A percentile compares a stretch with the other conserved stretches of the same genome.
phyloP scores from a whole-genome alignment of 1,284 basidiomycete species.

The Mixia osmundae region DNA sequence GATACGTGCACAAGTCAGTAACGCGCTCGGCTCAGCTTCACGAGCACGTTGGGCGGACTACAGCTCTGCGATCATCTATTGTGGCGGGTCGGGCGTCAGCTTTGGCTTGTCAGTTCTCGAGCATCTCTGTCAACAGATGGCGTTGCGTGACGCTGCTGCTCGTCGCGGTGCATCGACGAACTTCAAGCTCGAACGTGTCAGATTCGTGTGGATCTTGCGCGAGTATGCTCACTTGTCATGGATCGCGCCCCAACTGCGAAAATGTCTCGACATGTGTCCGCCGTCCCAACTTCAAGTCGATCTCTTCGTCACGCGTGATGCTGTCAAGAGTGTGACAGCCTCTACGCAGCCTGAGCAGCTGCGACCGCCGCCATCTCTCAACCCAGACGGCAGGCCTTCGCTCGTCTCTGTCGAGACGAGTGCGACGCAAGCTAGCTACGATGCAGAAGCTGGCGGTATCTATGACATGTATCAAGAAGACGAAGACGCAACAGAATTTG shows the following conservation, averaged over 20 bases:
- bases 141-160: slow-evolving; percentile 31
- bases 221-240: slow-evolving; percentile 69
- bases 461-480: slow-evolving; percentile 1
- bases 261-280: slow-evolving; percentile 40
- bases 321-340: not conserved
- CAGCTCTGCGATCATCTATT: slow-evolving; percentile 42
- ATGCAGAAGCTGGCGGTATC: not conserved
- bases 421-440: not conserved
- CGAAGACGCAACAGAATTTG: slow-evolving; percentile 23
- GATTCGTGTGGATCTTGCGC: slow-evolving; percentile 62
- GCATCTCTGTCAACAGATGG: slow-evolving; percentile 39
- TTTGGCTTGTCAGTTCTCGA: slow-evolving; percentile 52
- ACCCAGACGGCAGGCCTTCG: slow-evolving; percentile 12
- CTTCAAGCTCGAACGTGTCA: slow-evolving; percentile 35
- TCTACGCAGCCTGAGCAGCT: slow-evolving; percentile 1
- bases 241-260: slow-evolving; percentile 44
- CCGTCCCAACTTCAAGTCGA: slow-evolving; percentile 41
- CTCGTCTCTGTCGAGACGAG: not conserved
- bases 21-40: slow-evolving; percentile 50
- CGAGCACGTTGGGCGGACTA: slow-evolving; percentile 41
- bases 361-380: slow-evolving; percentile 6
- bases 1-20: slow-evolving; percentile 42
- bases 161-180: slow-evolving; percentile 25
- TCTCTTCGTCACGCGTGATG: slow-evolving; percentile 46
- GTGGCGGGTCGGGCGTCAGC: slow-evolving; percentile 55